Evolutionary conservation across 257 asterid species (phyloP).

Genomic region (Leonotis leonurus): DNA sequence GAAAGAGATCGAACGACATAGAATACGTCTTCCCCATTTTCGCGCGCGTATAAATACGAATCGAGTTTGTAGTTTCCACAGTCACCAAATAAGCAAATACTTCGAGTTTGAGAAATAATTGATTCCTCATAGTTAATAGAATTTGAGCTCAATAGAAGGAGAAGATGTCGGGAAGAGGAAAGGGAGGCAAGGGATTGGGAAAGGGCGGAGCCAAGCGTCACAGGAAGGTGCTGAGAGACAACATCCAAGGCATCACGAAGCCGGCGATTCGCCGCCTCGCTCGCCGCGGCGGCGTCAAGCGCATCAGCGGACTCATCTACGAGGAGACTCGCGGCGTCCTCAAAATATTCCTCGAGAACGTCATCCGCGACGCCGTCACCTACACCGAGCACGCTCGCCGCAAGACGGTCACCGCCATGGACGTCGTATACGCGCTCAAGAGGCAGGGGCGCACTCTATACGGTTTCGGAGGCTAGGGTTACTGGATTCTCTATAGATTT

Average conservation of each 20-base stretch:
- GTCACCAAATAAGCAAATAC: not conserved
- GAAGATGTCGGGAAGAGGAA: conserved; percentile 50
- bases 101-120: too few species aligned
- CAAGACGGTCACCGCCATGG: conserved; percentile 57
- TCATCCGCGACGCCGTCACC: conserved; percentile 47
- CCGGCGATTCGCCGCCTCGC: conserved; percentile 57
- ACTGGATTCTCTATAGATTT: conserved; percentile 15
- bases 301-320: conserved; percentile 44
- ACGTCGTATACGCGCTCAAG: conserved; percentile 49
- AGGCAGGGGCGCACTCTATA: conserved; percentile 53
- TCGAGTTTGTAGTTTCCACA: not conserved
- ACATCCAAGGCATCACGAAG: conserved; percentile 53
- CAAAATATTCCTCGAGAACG: conserved; percentile 47
- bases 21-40: not conserved
- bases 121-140: not conserved
- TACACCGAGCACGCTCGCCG: conserved; percentile 54
- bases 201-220: conserved; percentile 59
- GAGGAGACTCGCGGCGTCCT: conserved; percentile 53
- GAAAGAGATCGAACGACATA: conserved; percentile 18
- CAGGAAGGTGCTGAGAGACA: conserved; percentile 45
- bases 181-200: conserved; percentile 55
- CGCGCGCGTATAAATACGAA: conserved; percentile 1
- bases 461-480: conserved; percentile 40
- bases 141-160: not conserved
- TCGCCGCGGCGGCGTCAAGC: conserved; percentile 52